Conservation (phyloP, 202 grass and related monocot species). For the Musa balbisiana region DNA sequence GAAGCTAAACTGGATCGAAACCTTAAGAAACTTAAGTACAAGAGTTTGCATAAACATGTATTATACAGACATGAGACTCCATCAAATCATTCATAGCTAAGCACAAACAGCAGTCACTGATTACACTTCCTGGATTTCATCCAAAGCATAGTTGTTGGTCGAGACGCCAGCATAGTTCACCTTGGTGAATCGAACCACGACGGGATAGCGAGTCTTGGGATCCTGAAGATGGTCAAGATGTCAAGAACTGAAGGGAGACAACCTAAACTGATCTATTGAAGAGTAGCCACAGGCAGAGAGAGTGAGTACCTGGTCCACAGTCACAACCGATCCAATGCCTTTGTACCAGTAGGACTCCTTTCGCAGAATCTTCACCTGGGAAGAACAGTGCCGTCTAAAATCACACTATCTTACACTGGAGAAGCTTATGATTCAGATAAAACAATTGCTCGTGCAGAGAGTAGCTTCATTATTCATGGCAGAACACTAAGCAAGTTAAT, state of each 20-base stretch:
- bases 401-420: too few species aligned
- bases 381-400: background rate
- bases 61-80: background rate
- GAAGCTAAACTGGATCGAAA: background rate
- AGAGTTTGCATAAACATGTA: background rate
- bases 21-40: background rate
- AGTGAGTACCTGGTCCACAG: constrained; percentile 72
- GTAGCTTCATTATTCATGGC: background rate
- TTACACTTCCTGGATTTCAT: constrained; percentile 85
- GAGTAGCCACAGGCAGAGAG: background rate
- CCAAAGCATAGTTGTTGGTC: constrained; percentile 93
- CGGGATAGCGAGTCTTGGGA: constrained; percentile 68
- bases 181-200: constrained; percentile 86
- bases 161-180: constrained; percentile 93
- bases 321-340: constrained; percentile 65
- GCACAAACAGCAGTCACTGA: constrained; percentile 8
- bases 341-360: constrained; percentile 99
- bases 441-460: too few species aligned
- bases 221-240: constrained; percentile 34
- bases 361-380: constrained; percentile 89
- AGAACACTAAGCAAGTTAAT: too few species aligned
- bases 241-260: too few species aligned
- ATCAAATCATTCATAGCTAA: background rate
- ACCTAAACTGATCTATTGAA: too few species aligned
- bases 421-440: too few species aligned